Base-by-base conservation (phyloP, 163 green algal species). In the Scenedesmus sp. region DNA sequence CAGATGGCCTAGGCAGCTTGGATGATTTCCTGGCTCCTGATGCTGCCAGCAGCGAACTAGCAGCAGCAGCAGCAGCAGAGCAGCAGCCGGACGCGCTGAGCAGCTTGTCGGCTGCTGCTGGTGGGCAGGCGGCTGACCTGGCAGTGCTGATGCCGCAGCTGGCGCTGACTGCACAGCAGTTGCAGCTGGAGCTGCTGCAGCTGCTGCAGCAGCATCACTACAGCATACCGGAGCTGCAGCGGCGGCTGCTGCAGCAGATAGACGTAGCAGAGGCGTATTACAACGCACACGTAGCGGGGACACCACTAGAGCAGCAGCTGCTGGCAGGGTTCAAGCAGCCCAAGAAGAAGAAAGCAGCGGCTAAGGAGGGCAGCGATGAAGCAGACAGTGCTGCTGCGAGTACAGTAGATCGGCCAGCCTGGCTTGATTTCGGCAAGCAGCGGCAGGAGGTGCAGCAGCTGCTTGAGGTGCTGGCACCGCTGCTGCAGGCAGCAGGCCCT, bases 251-350 rank as follows among this genome's bases (percentile, higher is more conserved):
- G 74, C 57, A 88, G 26, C 73, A 88, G 8, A 26, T 93, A 23
- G 90, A 93, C 66, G 73, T 74, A 26, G 84, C 90, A 73, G 90
- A 93, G 87, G 90, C 90, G 2, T 86, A 87, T n/a, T 93, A 87
- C 46, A 70, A 64, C 2, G 59, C 73, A 18, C 90, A 93, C n/a
- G n/a, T 91, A 26, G 74, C 73, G 34, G 90, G 90, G 2, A 91
- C 84, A 1, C 10, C 52, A 12, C 54, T 93, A 15, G 84, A 93
- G 84, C 64, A 76, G 60, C 20, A 57, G 18, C 59, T 93, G 26
- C 59, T 88, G 16, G 59, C 73, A 34, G 85, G 55, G 23, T 18
- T 15, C 1, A 10, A 79, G 1, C 6, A 23, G 70, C 23, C 70
- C 23, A 79, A 79, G 70, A 79, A 79, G 67, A 79, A 79, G 70